Conservation (phyloP, 2,329 filamentous ascomycete genomes). For the Lecanosticta acicola region DNA sequence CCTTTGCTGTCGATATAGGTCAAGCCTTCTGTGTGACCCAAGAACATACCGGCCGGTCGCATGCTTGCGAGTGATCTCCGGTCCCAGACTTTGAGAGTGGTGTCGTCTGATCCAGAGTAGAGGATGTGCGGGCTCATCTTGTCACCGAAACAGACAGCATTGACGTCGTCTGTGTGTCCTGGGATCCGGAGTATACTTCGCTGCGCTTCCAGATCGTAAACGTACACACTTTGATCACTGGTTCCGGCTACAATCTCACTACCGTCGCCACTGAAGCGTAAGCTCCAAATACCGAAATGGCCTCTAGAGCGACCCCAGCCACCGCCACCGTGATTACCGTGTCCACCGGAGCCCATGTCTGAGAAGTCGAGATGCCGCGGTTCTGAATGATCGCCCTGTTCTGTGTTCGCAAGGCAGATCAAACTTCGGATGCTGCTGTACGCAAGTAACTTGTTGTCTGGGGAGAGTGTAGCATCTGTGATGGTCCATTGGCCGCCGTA, state of each 20-base stretch:
- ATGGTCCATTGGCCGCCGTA: conserved; percentile 92
- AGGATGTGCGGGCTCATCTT: conserved; percentile 83
- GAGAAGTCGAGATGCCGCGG: conserved; percentile 73
- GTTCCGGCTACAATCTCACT: conserved; percentile 87
- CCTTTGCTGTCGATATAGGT: conserved; percentile 75
- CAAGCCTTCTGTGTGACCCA: conserved; percentile 60
- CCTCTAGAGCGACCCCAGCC: conserved; percentile 27
- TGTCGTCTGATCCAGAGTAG: conserved; percentile 93
- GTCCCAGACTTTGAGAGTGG: conserved; percentile 94
- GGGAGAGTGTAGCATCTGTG: conserved; percentile 84
- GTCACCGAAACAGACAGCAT: conserved; percentile 94
- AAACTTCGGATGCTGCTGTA: conserved; percentile 83
- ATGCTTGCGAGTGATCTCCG: conserved; percentile 62
- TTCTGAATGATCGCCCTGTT: conserved; percentile 73
- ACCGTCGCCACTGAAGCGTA: conserved; percentile 88
- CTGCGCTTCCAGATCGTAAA: conserved; percentile 85
- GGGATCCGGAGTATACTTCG: conserved; percentile 66
- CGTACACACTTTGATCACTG: conserved; percentile 69
- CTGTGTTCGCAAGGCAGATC: conserved; percentile 81
- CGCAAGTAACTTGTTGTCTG: conserved; percentile 85
- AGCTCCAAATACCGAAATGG: conserved; percentile 62
- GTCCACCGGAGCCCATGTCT: conserved; percentile 40
- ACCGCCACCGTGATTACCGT: conserved; percentile 25
- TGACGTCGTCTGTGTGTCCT: conserved; percentile 84
- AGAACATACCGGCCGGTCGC: conserved; percentile 58